These are phyloP conservation scores for Metschnikowia borealis DNA, from an alignment of 805 yeast genomes.

Conservation along the genomic window DNA sequence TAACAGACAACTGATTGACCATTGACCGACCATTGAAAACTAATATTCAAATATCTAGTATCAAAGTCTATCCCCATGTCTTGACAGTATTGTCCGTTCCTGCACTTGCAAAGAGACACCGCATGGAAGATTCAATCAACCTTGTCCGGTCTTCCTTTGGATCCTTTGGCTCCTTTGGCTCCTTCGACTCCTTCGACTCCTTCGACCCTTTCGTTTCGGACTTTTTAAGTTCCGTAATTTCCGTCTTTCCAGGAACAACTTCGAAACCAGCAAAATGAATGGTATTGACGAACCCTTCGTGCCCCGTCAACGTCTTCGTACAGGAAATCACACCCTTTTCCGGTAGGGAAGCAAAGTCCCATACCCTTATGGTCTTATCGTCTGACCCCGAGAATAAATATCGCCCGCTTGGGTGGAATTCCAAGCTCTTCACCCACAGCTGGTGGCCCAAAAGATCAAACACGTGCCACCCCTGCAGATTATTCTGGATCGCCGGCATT, in stretches of 20 bases:
- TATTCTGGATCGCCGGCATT: constrained; percentile 45
- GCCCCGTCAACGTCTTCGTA: constrained; percentile 51
- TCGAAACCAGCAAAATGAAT: constrained; percentile 50
- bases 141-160: constrained; percentile 1
- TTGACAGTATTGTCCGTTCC: constrained; percentile 54
- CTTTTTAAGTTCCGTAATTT: constrained; percentile 5
- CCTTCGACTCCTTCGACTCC: too few species aligned
- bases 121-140: constrained; percentile 43
- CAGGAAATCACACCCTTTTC: constrained; percentile 42
- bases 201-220: too few species aligned
- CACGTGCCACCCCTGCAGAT: constrained; percentile 58
- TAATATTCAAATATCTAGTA: not conserved
- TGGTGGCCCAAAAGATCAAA: constrained; percentile 67
- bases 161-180: too few species aligned
- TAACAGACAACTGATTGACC: too few species aligned
- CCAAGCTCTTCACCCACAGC: constrained; percentile 77
- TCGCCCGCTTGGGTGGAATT: constrained; percentile 72
- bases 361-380: constrained; percentile 68
- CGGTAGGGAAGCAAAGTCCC: constrained; percentile 56
- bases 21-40: too few species aligned
- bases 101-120: constrained; percentile 64
- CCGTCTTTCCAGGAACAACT: constrained; percentile 8
- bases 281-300: constrained; percentile 73
- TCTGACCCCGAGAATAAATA: constrained; percentile 71
- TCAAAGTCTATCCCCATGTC: constrained; percentile 44